Evolutionary conservation across 2,329 filamentous ascomycete genomes (phyloP).

Genomic region (Bertia moriformis): DNA sequence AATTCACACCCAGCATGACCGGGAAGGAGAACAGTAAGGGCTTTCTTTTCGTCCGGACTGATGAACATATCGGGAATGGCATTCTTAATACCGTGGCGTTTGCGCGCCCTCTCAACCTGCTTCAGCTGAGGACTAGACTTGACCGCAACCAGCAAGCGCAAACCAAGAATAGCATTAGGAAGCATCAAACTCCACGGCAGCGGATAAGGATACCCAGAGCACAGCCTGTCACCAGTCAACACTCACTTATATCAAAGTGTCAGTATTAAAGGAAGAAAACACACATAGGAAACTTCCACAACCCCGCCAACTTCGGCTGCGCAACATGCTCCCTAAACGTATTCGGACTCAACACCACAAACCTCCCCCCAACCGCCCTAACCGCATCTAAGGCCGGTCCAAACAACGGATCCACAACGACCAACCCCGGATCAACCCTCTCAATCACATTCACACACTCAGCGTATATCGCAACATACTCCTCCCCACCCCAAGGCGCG

Average conservation of each 20-base stretch:
- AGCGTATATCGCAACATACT: not conserved
- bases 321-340: not conserved
- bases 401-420: not conserved
- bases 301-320: not conserved
- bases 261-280: not conserved
- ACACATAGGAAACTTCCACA: not conserved
- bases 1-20: slow-evolving; percentile 6
- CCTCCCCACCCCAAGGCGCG: not conserved
- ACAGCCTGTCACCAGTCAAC: too few relatives aligned
- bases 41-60: slow-evolving; percentile 2
- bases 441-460: not conserved
- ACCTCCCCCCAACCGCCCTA: not conserved
- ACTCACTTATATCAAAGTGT: not conserved
- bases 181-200: slow-evolving; percentile 5
- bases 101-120: not conserved
- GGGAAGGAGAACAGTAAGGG: too few relatives aligned
- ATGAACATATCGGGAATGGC: not conserved
- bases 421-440: not conserved
- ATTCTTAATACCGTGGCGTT: not conserved
- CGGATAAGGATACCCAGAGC: slow-evolving; percentile 5
- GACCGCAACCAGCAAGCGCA: not conserved
- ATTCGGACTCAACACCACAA: not conserved
- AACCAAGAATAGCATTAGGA: slow-evolving; percentile 3
- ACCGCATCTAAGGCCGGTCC: not conserved
- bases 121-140: not conserved